These are phyloP conservation scores for Aegilops longissima DNA, from an alignment of 176 grass and related monocot genomes.

Conservation along the genomic window DNA sequence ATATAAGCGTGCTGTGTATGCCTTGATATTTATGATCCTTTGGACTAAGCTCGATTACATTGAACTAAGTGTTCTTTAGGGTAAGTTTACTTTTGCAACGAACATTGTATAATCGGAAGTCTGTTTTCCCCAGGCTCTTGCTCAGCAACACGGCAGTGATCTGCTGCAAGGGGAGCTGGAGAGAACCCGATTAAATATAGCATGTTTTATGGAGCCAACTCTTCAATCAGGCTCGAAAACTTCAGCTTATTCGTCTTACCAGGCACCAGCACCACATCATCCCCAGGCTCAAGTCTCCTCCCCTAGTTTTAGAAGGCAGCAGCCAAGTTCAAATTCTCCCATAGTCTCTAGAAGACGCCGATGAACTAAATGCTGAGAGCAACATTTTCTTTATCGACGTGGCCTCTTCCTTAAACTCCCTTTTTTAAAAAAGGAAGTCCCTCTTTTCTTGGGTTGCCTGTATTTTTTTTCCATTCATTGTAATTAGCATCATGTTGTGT, in stretches of 20 bases:
- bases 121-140: conserved; percentile 51
- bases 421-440: neutral
- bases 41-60: neutral
- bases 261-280: conserved; percentile 38
- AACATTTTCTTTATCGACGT: neutral
- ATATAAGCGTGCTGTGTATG: neutral
- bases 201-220: conserved; percentile 84
- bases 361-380: conserved; percentile 38
- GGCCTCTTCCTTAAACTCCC: conserved; percentile 12
- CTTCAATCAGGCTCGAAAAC: conserved; percentile 45
- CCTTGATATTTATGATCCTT: neutral
- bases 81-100: neutral
- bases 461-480: conserved; percentile 22
- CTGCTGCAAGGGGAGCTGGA: conserved; percentile 86
- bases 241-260: conserved; percentile 44
- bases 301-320: conserved; percentile 82
- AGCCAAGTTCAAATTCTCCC: conserved; percentile 63
- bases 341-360: conserved; percentile 65
- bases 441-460: neutral
- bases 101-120: neutral
- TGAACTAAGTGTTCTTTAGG: neutral
- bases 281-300: conserved; percentile 37
- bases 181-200: conserved; percentile 87
- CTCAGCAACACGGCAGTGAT: conserved; percentile 77
- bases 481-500: conserved; percentile 59